Evolutionary conservation across 1,284 basidiomycete species (phyloP).

Genomic region (Spongiforma sp.): DNA sequence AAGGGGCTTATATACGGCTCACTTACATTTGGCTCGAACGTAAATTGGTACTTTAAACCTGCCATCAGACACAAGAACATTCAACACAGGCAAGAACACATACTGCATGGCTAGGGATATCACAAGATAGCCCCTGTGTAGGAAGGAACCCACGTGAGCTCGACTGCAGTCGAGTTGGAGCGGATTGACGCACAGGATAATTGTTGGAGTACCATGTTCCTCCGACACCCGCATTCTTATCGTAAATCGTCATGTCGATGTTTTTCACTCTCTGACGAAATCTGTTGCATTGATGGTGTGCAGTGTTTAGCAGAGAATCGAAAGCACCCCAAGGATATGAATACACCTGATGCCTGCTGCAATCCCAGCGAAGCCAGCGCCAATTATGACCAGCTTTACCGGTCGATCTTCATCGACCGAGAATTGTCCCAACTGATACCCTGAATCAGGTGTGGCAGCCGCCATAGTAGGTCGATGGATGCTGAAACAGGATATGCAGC

Average conservation of each 20-base stretch:
- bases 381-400: conserved; percentile 24
- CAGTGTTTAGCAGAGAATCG: background rate
- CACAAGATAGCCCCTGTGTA: conserved; percentile 56
- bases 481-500: background rate
- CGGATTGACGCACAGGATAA: conserved; percentile 38
- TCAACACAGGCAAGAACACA: conserved; percentile 18
- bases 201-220: conserved; percentile 59
- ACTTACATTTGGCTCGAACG: conserved; percentile 57
- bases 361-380: conserved; percentile 45
- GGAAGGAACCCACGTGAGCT: background rate
- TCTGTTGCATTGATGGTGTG: conserved; percentile 32
- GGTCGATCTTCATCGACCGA: conserved; percentile 20
- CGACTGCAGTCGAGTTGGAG: background rate
- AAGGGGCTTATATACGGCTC: background rate
- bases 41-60: conserved; percentile 56
- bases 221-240: conserved; percentile 61
- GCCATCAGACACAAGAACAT: background rate
- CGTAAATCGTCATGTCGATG: conserved; percentile 62
- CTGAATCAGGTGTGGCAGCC: background rate
- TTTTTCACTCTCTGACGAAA: conserved; percentile 61
- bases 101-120: conserved; percentile 60
- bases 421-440: conserved; percentile 16
- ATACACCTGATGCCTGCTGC: conserved; percentile 57
- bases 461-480: no score
- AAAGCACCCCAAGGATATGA: background rate